phyloP scores from a whole-genome alignment of 148 eudicot genomes.

The Diospyros kaki region DNA sequence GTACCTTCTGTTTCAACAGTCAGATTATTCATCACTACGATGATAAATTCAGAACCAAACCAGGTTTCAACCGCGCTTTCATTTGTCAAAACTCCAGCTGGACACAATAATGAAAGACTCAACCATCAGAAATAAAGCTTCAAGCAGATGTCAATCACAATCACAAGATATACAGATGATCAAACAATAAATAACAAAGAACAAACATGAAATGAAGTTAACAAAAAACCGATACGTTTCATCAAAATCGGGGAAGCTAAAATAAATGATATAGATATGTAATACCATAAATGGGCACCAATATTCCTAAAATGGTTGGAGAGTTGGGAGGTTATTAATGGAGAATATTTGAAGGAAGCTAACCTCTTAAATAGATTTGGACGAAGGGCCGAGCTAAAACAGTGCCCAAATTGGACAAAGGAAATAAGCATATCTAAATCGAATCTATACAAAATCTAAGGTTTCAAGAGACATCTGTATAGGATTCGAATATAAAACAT shows the following conservation, averaged over 20 bases:
- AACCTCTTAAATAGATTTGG: conserved; percentile 6
- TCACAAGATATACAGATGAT: neutral
- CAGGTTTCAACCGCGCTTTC: conserved; percentile 10
- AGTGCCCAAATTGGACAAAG: conserved; percentile 10
- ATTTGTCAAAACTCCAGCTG: conserved; percentile 15
- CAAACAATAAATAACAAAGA: neutral
- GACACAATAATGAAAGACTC: neutral
- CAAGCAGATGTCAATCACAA: neutral
- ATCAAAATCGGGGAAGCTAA: neutral
- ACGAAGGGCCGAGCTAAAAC: neutral
- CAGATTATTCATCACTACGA: conserved; percentile 37
- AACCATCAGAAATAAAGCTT: conserved; percentile 1
- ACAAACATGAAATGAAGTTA: neutral
- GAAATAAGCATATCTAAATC: conserved; percentile 10
- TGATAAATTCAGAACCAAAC: neutral
- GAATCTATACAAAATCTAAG: conserved; percentile 9
- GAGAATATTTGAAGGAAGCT: conserved; percentile 9
- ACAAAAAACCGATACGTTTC: neutral
- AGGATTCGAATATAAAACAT: conserved; percentile 6
- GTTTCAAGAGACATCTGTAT: neutral
- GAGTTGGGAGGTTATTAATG: neutral
- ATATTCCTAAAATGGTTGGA: neutral
- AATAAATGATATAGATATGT: neutral
- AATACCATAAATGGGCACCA: neutral
- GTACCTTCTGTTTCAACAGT: conserved; percentile 53